Percentiles rank a stretch among this genome's conserved stretches.
Conservation (phyloP, 331 rosid species). For the Pyrus hybrid region DNA sequence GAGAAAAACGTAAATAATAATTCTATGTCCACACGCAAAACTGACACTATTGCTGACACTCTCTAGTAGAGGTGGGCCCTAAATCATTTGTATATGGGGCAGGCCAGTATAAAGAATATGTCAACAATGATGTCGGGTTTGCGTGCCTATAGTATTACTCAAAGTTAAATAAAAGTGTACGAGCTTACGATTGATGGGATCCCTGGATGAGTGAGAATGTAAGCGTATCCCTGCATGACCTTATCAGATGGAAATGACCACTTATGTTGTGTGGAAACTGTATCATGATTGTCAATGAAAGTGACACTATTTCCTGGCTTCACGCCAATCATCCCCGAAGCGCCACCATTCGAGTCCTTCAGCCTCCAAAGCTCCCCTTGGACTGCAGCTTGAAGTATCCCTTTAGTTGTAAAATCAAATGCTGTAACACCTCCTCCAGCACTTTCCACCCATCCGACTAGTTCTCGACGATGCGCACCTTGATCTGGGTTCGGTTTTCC, state of each 20-base stretch:
- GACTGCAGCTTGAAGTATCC: slow-evolving; percentile 12
- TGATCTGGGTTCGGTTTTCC: background rate
- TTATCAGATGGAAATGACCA: slow-evolving; percentile 13
- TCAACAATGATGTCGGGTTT: too few relatives aligned
- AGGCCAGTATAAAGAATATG: too few relatives aligned
- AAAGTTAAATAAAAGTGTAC: background rate
- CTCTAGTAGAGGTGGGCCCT: too few relatives aligned
- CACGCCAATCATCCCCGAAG: slow-evolving; percentile 20
- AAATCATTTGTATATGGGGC: too few relatives aligned
- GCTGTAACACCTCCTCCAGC: slow-evolving; percentile 15
- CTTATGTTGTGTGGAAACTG: background rate
- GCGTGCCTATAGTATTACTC: too few relatives aligned
- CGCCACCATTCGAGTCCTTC: slow-evolving; percentile 2
- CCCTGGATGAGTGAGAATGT: slow-evolving; percentile 13
- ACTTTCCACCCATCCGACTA: background rate
- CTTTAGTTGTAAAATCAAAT: slow-evolving; percentile 15
- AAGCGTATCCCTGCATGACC: slow-evolving; percentile 20
- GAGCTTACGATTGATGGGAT: background rate
- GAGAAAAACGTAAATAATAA: background rate
- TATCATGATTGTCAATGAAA: slow-evolving; percentile 27
- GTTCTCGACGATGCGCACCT: background rate
- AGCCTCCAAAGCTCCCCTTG: slow-evolving; percentile 15
- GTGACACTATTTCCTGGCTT: slow-evolving; percentile 22
- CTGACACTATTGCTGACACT: too few relatives aligned
- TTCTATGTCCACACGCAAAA: too few relatives aligned